Evolutionary conservation across 371 early-diverging fungal species (phyloP).

Genomic region (Umbelopsis sp.): DNA sequence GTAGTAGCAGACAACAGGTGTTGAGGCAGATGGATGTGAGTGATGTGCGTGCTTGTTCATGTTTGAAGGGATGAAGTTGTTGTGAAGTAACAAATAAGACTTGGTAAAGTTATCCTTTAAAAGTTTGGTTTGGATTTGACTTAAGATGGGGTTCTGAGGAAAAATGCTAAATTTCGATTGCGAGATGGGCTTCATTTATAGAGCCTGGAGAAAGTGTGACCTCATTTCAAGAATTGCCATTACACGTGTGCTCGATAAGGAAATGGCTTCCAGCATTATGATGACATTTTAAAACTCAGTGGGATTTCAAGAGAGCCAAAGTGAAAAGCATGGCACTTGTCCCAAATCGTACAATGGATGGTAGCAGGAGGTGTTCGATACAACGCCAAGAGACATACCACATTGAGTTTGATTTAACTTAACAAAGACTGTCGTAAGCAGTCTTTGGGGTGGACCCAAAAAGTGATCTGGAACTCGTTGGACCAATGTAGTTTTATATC

Average conservation of each 20-base stretch:
- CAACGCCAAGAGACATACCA: too few relatives aligned
- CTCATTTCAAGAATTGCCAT: background rate
- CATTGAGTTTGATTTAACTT: too few relatives aligned
- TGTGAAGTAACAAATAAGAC: background rate
- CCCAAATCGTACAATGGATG: too few relatives aligned
- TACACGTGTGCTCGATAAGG: background rate
- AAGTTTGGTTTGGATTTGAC: background rate
- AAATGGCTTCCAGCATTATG: conserved; percentile 4
- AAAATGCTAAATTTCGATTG: background rate
- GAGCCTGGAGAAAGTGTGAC: background rate
- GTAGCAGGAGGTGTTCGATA: too few relatives aligned
- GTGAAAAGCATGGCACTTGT: too few relatives aligned
- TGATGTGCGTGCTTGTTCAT: background rate
- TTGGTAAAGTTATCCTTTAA: background rate
- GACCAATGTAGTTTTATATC: too few relatives aligned
- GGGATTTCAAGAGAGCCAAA: too few relatives aligned
- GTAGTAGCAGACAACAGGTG: conserved; percentile 1
- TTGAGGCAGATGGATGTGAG: background rate
- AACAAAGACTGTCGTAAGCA: too few relatives aligned
- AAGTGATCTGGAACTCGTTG: too few relatives aligned
- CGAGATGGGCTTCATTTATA: background rate
- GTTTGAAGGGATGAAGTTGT: background rate
- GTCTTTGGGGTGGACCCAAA: too few relatives aligned
- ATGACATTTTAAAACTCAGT: background rate
- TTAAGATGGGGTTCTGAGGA: background rate